A percentile compares a stretch with the other conserved stretches of the same genome.
Evolutionary conservation across 2,329 filamentous ascomycete species (phyloP).

Genomic region (Aspergillus quadricinctus): DNA sequence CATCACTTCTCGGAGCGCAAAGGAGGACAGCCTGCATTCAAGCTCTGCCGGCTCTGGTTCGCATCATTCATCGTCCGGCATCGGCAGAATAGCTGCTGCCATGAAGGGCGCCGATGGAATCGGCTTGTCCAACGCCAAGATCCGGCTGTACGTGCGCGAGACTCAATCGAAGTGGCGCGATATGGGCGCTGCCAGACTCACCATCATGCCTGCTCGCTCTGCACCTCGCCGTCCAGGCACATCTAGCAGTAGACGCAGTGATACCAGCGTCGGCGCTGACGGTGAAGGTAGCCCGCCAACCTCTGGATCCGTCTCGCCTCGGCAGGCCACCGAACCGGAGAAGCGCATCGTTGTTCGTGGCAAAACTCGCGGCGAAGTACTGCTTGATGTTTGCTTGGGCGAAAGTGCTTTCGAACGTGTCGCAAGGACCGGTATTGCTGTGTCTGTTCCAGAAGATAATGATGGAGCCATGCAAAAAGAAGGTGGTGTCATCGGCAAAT

Average conservation of each 20-base stretch:
- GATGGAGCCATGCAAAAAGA: constrained; percentile 54
- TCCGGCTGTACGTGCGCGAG: constrained; percentile 78
- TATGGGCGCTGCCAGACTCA: constrained; percentile 76
- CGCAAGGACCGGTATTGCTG: constrained; percentile 78
- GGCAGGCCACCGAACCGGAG: constrained; percentile 62
- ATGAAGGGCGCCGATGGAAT: constrained; percentile 58
- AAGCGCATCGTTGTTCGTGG: constrained; percentile 79
- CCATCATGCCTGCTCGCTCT: constrained; percentile 62
- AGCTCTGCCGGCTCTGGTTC: constrained; percentile 45
- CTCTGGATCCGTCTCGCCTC: constrained; percentile 29
- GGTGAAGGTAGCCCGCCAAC: constrained; percentile 23
- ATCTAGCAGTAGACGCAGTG: constrained; percentile 50
- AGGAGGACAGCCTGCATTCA: constrained; percentile 55
- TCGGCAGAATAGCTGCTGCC: constrained; percentile 45
- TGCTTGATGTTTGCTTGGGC: constrained; percentile 80
- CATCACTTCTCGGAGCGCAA: constrained; percentile 54
- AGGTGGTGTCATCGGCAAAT: constrained; percentile 56
- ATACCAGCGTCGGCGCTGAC: constrained; percentile 19
- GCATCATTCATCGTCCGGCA: constrained; percentile 53
- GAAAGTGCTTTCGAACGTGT: constrained; percentile 81
- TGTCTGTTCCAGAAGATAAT: constrained; percentile 80
- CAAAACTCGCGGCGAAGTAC: constrained; percentile 60
- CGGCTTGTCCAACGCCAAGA: constrained; percentile 67
- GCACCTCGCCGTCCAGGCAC: constrained; percentile 29
- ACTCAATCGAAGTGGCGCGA: constrained; percentile 80